A percentile compares a stretch with the other conserved stretches of the same genome.
Conservation (phyloP, 1,284 basidiomycete genomes). For the Xanthoconium separans region DNA sequence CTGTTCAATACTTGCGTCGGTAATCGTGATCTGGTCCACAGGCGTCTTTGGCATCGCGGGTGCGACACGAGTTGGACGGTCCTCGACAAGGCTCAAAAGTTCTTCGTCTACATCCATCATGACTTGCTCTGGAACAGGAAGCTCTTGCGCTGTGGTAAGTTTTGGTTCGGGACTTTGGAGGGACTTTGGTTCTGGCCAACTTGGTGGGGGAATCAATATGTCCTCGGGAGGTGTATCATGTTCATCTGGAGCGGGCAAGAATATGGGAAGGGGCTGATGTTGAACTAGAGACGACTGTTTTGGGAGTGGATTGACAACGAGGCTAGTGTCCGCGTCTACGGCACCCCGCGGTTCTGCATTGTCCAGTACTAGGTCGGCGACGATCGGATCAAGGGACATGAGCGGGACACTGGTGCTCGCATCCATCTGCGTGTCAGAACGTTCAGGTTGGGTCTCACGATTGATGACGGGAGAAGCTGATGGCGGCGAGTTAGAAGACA, state of each 20-base stretch:
- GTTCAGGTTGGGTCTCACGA: conserved; percentile 4
- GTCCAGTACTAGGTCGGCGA: not conserved
- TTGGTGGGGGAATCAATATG: not conserved
- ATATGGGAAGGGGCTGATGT: conserved; percentile 5
- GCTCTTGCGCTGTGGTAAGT: not conserved
- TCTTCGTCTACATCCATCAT: conserved; percentile 72
- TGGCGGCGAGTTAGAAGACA: not conserved
- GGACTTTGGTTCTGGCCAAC: not conserved
- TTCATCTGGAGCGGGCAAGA: conserved; percentile 4
- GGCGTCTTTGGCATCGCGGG: conserved; percentile 1
- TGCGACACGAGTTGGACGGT: conserved; percentile 25
- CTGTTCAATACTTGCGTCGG: not conserved
- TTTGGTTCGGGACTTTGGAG: conserved; percentile 6
- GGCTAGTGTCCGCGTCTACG: not conserved
- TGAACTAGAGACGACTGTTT: conserved; percentile 5
- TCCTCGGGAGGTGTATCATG: not conserved
- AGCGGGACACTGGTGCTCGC: not conserved
- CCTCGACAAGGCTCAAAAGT: conserved; percentile 64
- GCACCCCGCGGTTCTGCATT: not conserved
- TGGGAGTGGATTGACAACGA: not conserved
- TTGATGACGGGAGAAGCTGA: conserved; percentile 9
- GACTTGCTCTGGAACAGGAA: conserved; percentile 13
- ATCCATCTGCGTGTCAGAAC: not conserved
- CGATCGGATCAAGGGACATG: not conserved
- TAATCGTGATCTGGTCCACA: not conserved